These are phyloP conservation scores for Tardiomyces depauwii DNA, from an alignment of 1,139 yeast genomes.

Conservation along the genomic window DNA sequence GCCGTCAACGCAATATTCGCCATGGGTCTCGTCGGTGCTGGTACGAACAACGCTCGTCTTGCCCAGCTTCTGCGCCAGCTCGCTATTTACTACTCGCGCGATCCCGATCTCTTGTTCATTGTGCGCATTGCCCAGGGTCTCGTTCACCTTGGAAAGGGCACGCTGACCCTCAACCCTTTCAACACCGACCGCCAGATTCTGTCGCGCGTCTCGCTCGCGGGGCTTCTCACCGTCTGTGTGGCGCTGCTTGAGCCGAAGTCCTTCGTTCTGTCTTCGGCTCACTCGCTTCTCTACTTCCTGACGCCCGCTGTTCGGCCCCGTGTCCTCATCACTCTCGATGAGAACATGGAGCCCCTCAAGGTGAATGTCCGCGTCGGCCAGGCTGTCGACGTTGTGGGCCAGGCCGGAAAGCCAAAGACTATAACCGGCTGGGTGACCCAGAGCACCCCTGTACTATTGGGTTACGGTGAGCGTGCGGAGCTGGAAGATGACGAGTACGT, in stretches of 20 bases:
- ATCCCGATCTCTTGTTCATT: slow-evolving; percentile 83
- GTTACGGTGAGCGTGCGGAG: slow-evolving; percentile 95
- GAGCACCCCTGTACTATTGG: slow-evolving; percentile 88
- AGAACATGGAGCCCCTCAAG: slow-evolving; percentile 75
- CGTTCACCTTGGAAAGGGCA: slow-evolving; percentile 92
- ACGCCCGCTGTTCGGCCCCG: slow-evolving; percentile 90
- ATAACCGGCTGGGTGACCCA: slow-evolving; percentile 99
- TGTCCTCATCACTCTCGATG: slow-evolving; percentile 87
- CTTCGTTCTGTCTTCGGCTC: slow-evolving; percentile 54
- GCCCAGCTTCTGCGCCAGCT: slow-evolving; percentile 92
- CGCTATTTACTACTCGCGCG: slow-evolving; percentile 86
- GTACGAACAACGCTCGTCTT: slow-evolving; percentile 95
- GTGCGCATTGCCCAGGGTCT: slow-evolving; percentile 94
- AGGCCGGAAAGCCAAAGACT: slow-evolving; percentile 97
- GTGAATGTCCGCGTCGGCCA: slow-evolving; percentile 97
- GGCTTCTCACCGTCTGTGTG: slow-evolving; percentile 74
- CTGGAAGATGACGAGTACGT: slow-evolving; percentile 91
- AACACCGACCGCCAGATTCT: slow-evolving; percentile 80
- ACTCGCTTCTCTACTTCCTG: slow-evolving; percentile 73
- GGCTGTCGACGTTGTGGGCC: slow-evolving; percentile 97
- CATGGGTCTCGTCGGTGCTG: slow-evolving; percentile 98
- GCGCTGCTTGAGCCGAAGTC: slow-evolving; percentile 77
- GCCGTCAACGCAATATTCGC: slow-evolving; percentile 92
- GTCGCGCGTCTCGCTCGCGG: slow-evolving; percentile 84
- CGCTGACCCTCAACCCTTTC: slow-evolving; percentile 81